Percentiles rank a stretch among this genome's conserved stretches.
Conservation (phyloP, 2,329 filamentous ascomycete genomes). For the Aureobasidium zeae region DNA sequence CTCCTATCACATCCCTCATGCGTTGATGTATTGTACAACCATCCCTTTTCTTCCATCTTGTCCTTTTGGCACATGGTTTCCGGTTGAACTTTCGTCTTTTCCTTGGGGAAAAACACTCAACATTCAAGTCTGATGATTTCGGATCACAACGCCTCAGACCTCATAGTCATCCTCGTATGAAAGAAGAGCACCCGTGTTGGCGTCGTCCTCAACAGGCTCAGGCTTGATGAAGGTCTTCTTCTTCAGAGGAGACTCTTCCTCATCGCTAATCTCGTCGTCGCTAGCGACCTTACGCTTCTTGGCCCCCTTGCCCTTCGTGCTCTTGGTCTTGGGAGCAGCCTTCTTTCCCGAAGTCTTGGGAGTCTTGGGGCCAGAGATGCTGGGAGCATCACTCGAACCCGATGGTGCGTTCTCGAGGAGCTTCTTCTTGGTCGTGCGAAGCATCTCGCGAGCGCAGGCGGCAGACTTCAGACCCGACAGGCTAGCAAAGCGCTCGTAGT, state of each 20-base stretch:
- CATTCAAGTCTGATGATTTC: not conserved
- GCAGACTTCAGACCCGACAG: constrained; percentile 24
- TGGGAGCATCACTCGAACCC: not conserved
- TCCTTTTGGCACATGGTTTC: too few relatives aligned
- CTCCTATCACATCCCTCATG: too few relatives aligned
- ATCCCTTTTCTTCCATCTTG: too few relatives aligned
- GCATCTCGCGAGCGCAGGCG: constrained; percentile 25
- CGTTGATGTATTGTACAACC: too few relatives aligned
- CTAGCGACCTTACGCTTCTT: constrained; percentile 14
- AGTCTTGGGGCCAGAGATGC: not conserved
- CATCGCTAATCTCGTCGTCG: not conserved
- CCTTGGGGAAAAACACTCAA: not conserved
- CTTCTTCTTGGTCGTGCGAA: constrained; percentile 30
- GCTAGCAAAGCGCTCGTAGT: constrained; percentile 26
- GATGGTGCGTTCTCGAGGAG: constrained; percentile 14
- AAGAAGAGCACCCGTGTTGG: not conserved
- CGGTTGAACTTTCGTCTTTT: too few relatives aligned
- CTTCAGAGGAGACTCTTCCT: not conserved
- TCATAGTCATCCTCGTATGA: not conserved
- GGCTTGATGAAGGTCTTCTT: constrained; percentile 3
- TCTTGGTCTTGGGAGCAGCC: constrained; percentile 2
- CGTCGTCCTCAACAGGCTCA: constrained; percentile 1
- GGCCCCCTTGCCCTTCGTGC: not conserved
- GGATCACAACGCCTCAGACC: not conserved
- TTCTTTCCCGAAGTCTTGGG: constrained; percentile 4